Evolutionary conservation across 306 rosid genomes (phyloP).

Genomic region (Vigna unguiculata): DNA sequence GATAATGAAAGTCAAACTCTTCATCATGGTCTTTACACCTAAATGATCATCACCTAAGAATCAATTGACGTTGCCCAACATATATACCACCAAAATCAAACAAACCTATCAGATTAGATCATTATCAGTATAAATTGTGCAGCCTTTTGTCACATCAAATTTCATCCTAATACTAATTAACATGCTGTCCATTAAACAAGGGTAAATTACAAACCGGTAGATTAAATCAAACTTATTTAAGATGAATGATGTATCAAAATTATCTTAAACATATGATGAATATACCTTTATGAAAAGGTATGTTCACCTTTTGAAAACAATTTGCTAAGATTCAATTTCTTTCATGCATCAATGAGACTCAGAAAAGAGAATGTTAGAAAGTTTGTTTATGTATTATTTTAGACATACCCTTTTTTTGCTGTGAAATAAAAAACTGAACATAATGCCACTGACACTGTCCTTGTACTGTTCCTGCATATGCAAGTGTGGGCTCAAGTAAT

Average conservation of each 20-base stretch:
- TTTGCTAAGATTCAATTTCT: not conserved
- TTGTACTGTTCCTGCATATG: not conserved
- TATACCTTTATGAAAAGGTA: not conserved
- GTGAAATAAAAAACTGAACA: not conserved
- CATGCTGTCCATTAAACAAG: too few relatives aligned
- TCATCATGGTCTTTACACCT: constrained; percentile 20
- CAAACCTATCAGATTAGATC: too few relatives aligned
- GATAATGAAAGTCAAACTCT: constrained; percentile 28
- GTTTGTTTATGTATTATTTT: not conserved
- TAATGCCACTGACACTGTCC: not conserved
- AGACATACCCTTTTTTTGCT: not conserved
- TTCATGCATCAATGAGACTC: not conserved
- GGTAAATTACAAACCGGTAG: too few relatives aligned
- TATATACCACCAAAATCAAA: too few relatives aligned
- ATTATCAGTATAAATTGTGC: too few relatives aligned
- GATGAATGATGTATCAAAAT: too few relatives aligned
- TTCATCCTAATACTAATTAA: too few relatives aligned
- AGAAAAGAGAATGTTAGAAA: not conserved
- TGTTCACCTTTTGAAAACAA: not conserved
- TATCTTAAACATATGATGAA: not conserved
- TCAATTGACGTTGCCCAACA: too few relatives aligned
- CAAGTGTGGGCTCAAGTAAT: not conserved
- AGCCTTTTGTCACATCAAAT: too few relatives aligned
- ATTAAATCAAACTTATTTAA: too few relatives aligned
- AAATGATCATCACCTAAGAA: too few relatives aligned